These are phyloP conservation scores for Turnera subulata DNA, from an alignment of 345 rosid species.

Conservation along the genomic window DNA sequence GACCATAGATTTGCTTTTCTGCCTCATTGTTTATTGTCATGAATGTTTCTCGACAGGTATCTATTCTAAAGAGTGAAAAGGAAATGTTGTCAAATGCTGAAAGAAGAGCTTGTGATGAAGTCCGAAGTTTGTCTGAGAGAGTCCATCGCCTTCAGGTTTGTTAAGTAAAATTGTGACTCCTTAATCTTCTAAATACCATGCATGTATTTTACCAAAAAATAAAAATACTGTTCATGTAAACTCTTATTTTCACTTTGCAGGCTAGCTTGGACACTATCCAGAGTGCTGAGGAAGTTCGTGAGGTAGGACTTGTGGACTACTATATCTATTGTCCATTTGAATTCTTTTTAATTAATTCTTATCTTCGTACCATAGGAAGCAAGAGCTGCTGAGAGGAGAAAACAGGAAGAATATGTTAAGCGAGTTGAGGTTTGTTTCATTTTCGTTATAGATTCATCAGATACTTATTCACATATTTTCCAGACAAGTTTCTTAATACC, in stretches of 20 bases:
- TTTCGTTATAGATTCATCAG: too few relatives aligned
- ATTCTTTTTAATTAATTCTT: neutral
- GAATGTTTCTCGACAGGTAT: conserved; percentile 41
- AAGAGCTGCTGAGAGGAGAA: conserved; percentile 76
- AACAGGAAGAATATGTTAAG: conserved; percentile 67
- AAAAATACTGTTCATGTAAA: too few relatives aligned
- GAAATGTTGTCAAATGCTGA: conserved; percentile 79
- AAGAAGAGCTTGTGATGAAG: conserved; percentile 87
- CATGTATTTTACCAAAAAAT: too few relatives aligned
- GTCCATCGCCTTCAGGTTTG: conserved; percentile 76
- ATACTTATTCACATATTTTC: too few relatives aligned
- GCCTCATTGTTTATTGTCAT: conserved; percentile 10
- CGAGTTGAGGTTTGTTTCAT: conserved; percentile 61
- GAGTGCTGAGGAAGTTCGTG: conserved; percentile 82
- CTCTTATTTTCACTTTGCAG: conserved; percentile 36
- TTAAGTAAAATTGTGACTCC: conserved; percentile 8
- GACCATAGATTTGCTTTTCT: conserved; percentile 3
- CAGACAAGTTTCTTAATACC: too few relatives aligned
- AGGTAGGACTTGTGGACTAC: conserved; percentile 39
- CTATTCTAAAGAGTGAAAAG: conserved; percentile 72
- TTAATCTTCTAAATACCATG: neutral
- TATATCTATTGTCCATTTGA: neutral
- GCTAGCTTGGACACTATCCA: conserved; percentile 87
- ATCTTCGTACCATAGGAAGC: conserved; percentile 46
- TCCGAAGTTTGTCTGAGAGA: conserved; percentile 74